A percentile compares a stretch with the other conserved stretches of the same genome.
Conservation (phyloP, 2,329 filamentous ascomycete genomes). For the Ophiostoma pallidulum region DNA sequence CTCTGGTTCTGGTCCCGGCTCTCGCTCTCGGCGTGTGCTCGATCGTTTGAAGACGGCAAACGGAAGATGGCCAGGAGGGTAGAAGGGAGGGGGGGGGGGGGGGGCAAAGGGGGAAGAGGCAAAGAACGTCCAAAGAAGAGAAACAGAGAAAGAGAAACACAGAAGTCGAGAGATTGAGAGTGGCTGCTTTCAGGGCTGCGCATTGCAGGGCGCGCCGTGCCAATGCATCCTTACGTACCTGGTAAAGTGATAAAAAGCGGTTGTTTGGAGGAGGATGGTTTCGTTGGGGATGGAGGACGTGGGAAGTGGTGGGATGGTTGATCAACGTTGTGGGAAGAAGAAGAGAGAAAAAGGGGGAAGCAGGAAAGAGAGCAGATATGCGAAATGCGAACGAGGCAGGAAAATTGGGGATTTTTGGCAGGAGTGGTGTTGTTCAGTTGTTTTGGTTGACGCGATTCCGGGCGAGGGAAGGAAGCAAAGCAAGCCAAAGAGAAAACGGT, state of each 20-base stretch:
- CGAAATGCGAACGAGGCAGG: conserved; percentile 11
- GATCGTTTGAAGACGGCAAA: not conserved
- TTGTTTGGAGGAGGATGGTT: not conserved
- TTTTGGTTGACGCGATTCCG: conserved; percentile 13
- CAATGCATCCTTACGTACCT: too few relatives aligned
- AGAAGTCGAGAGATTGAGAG: too few relatives aligned
- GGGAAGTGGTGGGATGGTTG: conserved; percentile 1
- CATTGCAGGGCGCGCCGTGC: too few relatives aligned
- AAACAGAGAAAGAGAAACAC: too few relatives aligned
- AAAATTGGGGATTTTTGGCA: conserved; percentile 8
- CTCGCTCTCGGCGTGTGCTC: not conserved
- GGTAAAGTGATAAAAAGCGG: too few relatives aligned
- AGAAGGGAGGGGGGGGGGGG: not conserved
- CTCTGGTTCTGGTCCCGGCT: too few relatives aligned
- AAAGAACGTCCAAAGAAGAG: not conserved
- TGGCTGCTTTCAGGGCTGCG: too few relatives aligned
- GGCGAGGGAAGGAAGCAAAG: conserved; percentile 3
- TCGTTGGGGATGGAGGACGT: not conserved
- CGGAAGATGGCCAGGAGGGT: not conserved
- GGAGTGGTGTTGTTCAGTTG: conserved; percentile 8
- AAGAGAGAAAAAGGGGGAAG: not conserved
- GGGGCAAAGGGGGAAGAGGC: not conserved
- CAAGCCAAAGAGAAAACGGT: conserved; percentile 2
- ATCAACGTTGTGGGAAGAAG: not conserved
- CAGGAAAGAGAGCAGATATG: not conserved